These are phyloP conservation scores for Gigaspora rosea DNA, from an alignment of 192 early-diverging fungal genomes.

Conservation along the genomic window DNA sequence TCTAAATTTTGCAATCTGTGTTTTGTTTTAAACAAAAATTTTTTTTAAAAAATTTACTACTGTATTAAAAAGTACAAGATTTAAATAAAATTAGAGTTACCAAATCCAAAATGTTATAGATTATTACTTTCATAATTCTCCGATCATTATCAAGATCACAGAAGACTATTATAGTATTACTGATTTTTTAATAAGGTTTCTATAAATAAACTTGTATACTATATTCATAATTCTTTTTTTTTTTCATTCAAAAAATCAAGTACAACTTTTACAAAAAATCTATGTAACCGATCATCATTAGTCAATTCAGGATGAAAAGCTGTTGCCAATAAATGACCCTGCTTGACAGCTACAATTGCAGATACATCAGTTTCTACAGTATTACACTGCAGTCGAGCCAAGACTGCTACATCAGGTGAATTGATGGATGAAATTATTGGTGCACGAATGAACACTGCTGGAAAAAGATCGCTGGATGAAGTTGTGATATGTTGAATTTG, in stretches of 20 bases:
- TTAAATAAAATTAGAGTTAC: too few species aligned
- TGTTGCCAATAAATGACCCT: slow-evolving; percentile 84
- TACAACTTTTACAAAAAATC: slow-evolving; percentile 70
- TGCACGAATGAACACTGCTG: slow-evolving; percentile 92
- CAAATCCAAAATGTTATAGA: too few species aligned
- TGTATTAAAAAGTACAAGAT: too few species aligned
- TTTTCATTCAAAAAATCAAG: neutral
- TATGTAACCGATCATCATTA: slow-evolving; percentile 82
- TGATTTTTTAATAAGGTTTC: too few species aligned
- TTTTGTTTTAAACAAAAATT: too few species aligned
- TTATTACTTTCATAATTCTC: too few species aligned
- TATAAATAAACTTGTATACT: too few species aligned
- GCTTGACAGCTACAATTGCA: slow-evolving; percentile 86
- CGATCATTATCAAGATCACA: too few species aligned
- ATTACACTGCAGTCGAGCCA: slow-evolving; percentile 66
- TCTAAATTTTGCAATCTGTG: too few species aligned
- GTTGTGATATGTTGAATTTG: slow-evolving; percentile 51
- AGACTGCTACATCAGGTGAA: slow-evolving; percentile 67
- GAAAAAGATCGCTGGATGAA: slow-evolving; percentile 46
- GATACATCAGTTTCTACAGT: slow-evolving; percentile 55
- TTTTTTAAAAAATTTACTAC: too few species aligned
- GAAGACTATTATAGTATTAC: too few species aligned
- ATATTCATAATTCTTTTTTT: neutral
- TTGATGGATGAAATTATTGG: slow-evolving; percentile 78
- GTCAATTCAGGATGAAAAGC: slow-evolving; percentile 98